Evolutionary conservation across 2,329 filamentous ascomycete genomes (phyloP).

Genomic region (Teratosphaeria zuluensis): DNA sequence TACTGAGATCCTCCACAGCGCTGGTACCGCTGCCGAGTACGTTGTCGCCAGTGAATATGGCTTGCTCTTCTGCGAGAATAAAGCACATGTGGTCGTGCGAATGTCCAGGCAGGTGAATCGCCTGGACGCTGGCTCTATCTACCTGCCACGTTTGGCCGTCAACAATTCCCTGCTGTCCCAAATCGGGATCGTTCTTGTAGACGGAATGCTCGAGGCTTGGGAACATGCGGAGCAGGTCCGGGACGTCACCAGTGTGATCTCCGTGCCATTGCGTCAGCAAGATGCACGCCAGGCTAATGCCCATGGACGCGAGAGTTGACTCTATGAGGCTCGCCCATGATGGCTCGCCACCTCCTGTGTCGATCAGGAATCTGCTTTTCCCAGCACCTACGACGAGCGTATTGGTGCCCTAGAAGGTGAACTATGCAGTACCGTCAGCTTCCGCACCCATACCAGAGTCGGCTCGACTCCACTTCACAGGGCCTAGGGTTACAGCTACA

Average conservation of each 20-base stretch:
- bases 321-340: slow-evolving; percentile 20
- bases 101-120: slow-evolving; percentile 27
- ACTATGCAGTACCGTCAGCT: no score
- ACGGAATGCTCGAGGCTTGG: slow-evolving; percentile 20
- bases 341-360: slow-evolving; percentile 18
- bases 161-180: slow-evolving; percentile 24
- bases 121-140: slow-evolving; percentile 32
- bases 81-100: slow-evolving; percentile 28
- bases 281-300: slow-evolving; percentile 32
- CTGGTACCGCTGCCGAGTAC: slow-evolving; percentile 31
- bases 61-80: slow-evolving; percentile 26
- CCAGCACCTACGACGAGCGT: slow-evolving; percentile 33
- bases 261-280: slow-evolving; percentile 38
- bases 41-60: slow-evolving; percentile 32
- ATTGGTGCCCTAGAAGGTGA: slow-evolving; percentile 29
- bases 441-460: no score
- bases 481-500: no score
- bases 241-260: slow-evolving; percentile 35
- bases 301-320: slow-evolving; percentile 5
- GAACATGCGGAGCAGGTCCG: slow-evolving; percentile 28
- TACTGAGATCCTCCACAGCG: slow-evolving; percentile 31
- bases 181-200: slow-evolving; percentile 29
- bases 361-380: slow-evolving; percentile 25
- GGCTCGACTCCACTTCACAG: no score
- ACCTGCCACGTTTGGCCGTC: slow-evolving; percentile 31